Conservation (phyloP, 805 yeast species). For the Debaryomyces prosopidis region DNA sequence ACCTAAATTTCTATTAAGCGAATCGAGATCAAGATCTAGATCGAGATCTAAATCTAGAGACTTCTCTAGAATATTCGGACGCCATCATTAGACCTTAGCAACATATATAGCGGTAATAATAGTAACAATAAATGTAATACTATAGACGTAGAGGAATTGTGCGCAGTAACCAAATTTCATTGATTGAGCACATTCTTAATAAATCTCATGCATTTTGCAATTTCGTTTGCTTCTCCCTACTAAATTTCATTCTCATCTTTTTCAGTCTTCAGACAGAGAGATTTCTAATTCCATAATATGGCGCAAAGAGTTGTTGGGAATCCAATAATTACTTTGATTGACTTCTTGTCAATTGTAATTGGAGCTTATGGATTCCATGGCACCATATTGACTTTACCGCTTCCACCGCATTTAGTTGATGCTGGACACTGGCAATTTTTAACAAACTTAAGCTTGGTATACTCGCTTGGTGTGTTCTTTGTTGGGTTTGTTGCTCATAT, state of each 20-base stretch:
- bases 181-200: too few relatives aligned
- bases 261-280: too few relatives aligned
- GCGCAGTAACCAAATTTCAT: too few relatives aligned
- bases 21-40: constrained; percentile 20
- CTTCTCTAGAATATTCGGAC: constrained; percentile 8
- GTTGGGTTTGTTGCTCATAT: constrained; percentile 40
- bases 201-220: too few relatives aligned
- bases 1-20: constrained; percentile 6
- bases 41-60: constrained; percentile 18
- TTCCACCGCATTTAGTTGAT: constrained; percentile 50
- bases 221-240: too few relatives aligned
- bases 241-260: too few relatives aligned
- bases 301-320: constrained; percentile 29
- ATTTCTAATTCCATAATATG: background rate
- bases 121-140: too few relatives aligned
- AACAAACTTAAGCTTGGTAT: constrained; percentile 60
- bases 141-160: too few relatives aligned
- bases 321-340: constrained; percentile 21
- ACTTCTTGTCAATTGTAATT: constrained; percentile 23
- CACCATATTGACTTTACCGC: constrained; percentile 17
- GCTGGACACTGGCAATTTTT: constrained; percentile 76
- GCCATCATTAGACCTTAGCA: constrained; percentile 2
- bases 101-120: too few relatives aligned
- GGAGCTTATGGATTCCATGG: constrained; percentile 29
- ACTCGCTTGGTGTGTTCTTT: constrained; percentile 45